Percentiles rank a stretch among this genome's conserved stretches.
Conservation (phyloP, 257 asterid genomes). For the Plantago major region DNA sequence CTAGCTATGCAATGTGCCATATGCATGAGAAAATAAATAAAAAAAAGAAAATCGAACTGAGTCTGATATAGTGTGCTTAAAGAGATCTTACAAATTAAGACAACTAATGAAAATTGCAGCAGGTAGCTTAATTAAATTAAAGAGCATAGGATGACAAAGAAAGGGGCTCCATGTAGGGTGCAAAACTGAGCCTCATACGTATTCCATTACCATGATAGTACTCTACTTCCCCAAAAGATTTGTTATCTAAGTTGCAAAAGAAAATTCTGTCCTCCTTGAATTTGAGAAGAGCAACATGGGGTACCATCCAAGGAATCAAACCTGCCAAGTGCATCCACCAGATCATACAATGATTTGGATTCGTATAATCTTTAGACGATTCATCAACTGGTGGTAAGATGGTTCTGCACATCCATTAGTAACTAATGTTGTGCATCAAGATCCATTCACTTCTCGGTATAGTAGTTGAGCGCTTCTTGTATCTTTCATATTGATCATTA, state of each 20-base stretch:
- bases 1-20: too few species aligned
- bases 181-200: background rate
- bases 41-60: too few species aligned
- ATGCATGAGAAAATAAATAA: too few species aligned
- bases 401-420: background rate
- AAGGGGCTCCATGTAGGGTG: constrained; percentile 1
- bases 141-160: background rate
- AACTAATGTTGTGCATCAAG: constrained; percentile 2
- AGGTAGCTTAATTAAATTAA: too few species aligned
- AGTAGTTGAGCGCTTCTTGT: background rate
- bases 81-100: too few species aligned
- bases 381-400: background rate
- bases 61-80: too few species aligned
- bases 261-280: background rate
- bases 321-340: background rate
- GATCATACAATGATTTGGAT: too few species aligned
- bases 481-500: background rate
- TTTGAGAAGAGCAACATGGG: background rate
- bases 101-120: too few species aligned
- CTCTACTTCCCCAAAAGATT: background rate
- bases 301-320: background rate
- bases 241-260: constrained; percentile 2
- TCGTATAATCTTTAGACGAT: too few species aligned
- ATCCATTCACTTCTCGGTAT: background rate
- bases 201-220: background rate